A percentile compares a stretch with the other conserved stretches of the same genome.
Conservation (phyloP, 805 yeast genomes). For the Dipodascopsis uninucleata region DNA sequence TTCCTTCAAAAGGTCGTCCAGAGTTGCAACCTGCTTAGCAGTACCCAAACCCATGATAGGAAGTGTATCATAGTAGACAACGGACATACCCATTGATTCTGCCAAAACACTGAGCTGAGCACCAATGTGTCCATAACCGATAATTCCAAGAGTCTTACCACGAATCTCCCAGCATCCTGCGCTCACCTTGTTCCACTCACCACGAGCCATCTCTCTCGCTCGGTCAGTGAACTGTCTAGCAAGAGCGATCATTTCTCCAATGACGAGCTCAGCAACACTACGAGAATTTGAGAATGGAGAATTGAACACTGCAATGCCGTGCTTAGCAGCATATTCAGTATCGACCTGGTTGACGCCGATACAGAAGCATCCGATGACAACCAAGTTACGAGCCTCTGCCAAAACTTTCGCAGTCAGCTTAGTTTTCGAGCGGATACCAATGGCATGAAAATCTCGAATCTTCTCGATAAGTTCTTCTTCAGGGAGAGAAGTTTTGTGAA, state of each 20-base stretch:
- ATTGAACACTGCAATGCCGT: conserved; percentile 94
- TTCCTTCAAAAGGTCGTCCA: conserved; percentile 72
- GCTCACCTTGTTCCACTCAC: conserved; percentile 96
- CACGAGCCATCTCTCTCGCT: conserved; percentile 91
- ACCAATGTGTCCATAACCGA: conserved; percentile 98
- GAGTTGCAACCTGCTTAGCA: conserved; percentile 83
- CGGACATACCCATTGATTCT: conserved; percentile 97
- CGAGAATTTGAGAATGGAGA: conserved; percentile 98
- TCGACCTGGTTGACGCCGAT: conserved; percentile 99
- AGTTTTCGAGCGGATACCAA: conserved; percentile 97
- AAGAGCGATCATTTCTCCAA: conserved; percentile 87
- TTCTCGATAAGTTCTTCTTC: conserved; percentile 94
- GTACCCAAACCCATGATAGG: conserved; percentile 97
- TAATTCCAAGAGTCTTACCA: conserved; percentile 95
- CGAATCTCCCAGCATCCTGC: conserved; percentile 98
- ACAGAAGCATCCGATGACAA: conserved; percentile 95
- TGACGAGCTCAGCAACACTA: conserved; percentile 96
- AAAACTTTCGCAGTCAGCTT: conserved; percentile 75
- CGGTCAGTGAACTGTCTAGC: conserved; percentile 98
- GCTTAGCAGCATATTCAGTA: conserved; percentile 81
- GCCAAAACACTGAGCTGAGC: conserved; percentile 94
- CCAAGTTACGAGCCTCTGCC: conserved; percentile 82
- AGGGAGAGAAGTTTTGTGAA: conserved; percentile 79
- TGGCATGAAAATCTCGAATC: conserved; percentile 87
- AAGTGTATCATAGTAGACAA: conserved; percentile 82